Evolutionary conservation across 306 rosid species (phyloP).

Genomic region (Sesbania bispinosa): DNA sequence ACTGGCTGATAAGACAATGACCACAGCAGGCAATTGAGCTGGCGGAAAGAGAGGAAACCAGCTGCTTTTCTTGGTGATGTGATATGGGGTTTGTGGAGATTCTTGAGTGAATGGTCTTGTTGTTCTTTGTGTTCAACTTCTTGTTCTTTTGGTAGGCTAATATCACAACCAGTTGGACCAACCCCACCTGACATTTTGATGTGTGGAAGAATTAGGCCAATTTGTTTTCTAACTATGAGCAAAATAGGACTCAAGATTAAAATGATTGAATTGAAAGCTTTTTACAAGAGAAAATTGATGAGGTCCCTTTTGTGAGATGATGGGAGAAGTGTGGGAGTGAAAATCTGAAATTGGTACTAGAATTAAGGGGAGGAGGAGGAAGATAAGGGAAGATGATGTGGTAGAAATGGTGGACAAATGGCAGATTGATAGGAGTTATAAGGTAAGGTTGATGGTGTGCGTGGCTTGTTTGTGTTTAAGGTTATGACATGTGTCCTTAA

Average conservation of each 20-base stretch:
- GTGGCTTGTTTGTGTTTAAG: constrained; percentile 10
- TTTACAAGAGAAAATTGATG: neutral
- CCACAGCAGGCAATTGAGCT: constrained; percentile 62
- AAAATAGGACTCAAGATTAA: neutral
- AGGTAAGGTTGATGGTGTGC: neutral
- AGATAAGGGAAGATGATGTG: constrained; percentile 21
- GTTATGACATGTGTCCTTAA: neutral
- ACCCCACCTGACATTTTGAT: constrained; percentile 79
- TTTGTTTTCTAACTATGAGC: neutral
- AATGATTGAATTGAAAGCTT: neutral
- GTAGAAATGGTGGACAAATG: constrained; percentile 31
- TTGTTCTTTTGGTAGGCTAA: constrained; percentile 52
- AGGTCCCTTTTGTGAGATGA: neutral
- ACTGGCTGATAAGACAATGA: constrained; percentile 62
- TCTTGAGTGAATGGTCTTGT: constrained; percentile 29
- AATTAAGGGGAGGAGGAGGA: neutral
- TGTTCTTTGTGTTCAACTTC: constrained; percentile 47
- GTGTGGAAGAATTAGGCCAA: neutral
- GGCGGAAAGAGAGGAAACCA: constrained; percentile 52
- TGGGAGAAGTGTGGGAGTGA: neutral
- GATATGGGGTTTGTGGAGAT: neutral
- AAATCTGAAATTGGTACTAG: neutral
- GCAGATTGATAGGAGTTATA: neutral
- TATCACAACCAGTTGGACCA: constrained; percentile 62
- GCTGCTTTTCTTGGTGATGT: constrained; percentile 17